Conservation (phyloP, 2,329 filamentous ascomycete genomes). For the Neodidymelliopsis sp. region DNA sequence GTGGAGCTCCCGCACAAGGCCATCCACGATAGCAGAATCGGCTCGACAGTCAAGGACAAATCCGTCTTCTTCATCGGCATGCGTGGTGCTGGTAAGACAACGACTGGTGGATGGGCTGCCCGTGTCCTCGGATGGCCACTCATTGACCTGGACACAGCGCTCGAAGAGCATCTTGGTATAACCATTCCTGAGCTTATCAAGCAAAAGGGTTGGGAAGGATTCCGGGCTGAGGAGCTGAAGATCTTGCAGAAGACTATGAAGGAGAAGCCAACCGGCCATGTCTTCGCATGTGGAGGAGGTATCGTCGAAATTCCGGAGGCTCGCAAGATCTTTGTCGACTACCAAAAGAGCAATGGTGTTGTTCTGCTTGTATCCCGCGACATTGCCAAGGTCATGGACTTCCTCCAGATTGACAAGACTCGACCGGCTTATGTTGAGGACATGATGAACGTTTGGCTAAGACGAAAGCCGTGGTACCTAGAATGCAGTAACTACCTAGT, state of each 20-base stretch:
- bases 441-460: conserved; percentile 88
- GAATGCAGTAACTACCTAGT: conserved; percentile 96
- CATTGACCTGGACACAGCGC: conserved; percentile 85
- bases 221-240: conserved; percentile 79
- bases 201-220: conserved; percentile 83
- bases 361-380: conserved; percentile 89
- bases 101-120: conserved; percentile 85
- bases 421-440: conserved; percentile 92
- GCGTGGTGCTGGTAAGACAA: conserved; percentile 97
- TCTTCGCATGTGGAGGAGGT: conserved; percentile 94
- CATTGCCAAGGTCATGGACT: conserved; percentile 86
- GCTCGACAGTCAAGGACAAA: conserved; percentile 52
- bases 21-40: conserved; percentile 41
- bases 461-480: conserved; percentile 87
- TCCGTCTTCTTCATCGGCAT: conserved; percentile 97
- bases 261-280: conserved; percentile 75
- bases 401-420: conserved; percentile 86
- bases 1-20: conserved; percentile 62
- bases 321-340: conserved; percentile 75
- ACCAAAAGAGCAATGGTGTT: conserved; percentile 77
- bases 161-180: conserved; percentile 76
- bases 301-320: conserved; percentile 87
- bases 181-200: conserved; percentile 88
- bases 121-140: conserved; percentile 77
- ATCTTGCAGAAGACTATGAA: conserved; percentile 76